phyloP scores from a whole-genome alignment of 345 rosid species.

The Citrus hindsii region DNA sequence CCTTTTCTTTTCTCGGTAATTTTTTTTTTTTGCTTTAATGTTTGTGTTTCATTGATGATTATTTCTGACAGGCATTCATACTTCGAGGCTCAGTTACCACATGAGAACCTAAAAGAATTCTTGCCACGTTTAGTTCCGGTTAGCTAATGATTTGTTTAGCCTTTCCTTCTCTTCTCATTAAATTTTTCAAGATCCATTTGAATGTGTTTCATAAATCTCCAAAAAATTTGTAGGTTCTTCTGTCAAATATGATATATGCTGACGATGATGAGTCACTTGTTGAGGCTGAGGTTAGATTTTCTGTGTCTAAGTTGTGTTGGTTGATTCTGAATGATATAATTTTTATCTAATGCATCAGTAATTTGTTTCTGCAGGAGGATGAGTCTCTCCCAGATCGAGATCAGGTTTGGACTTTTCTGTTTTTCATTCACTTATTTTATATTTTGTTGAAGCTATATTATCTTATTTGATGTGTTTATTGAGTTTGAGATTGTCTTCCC shows the following conservation, averaged over 20 bases:
- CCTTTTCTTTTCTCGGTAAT: not conserved
- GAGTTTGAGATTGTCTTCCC: conserved; percentile 10
- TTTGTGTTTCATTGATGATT: conserved; percentile 10
- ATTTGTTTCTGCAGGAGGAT: conserved; percentile 71
- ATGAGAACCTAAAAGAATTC: conserved; percentile 75
- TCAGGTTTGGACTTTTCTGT: conserved; percentile 54
- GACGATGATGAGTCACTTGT: conserved; percentile 88
- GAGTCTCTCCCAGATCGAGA: conserved; percentile 96
- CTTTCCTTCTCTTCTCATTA: not conserved
- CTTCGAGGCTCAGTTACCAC: conserved; percentile 75
- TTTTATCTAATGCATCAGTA: conserved; percentile 5
- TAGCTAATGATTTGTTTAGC: conserved; percentile 17
- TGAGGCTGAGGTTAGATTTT: conserved; percentile 74
- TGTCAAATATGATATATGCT: conserved; percentile 94
- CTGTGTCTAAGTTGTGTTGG: not conserved
- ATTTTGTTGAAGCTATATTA: not conserved
- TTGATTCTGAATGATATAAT: conserved; percentile 5
- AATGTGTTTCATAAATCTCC: conserved; percentile 9
- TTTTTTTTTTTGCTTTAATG: not conserved
- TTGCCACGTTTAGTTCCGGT: conserved; percentile 87
- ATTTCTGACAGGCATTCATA: conserved; percentile 78
- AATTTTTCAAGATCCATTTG: not conserved
- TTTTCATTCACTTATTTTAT: conserved; percentile 1
- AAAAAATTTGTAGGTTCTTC: conserved; percentile 54
- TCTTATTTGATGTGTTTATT: conserved; percentile 8